These are phyloP conservation scores for Manihot esculenta DNA, from an alignment of 441 rosid genomes.

Conservation along the genomic window DNA sequence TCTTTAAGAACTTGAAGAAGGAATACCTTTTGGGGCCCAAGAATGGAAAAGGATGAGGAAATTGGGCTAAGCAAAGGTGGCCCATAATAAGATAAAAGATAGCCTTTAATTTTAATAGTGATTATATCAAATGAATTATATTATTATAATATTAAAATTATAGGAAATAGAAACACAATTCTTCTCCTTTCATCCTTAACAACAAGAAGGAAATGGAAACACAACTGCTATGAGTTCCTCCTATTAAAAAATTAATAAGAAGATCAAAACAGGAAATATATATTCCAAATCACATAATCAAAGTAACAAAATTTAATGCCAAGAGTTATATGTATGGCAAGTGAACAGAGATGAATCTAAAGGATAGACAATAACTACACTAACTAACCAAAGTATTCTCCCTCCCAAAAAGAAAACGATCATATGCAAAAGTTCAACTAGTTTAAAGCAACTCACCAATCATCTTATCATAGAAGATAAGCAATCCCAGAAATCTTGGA, in stretches of 20 bases:
- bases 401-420: too few relatives aligned
- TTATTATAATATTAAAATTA: too few relatives aligned
- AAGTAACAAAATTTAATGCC: not conserved
- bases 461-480: not conserved
- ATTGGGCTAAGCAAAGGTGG: too few relatives aligned
- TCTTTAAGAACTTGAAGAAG: too few relatives aligned
- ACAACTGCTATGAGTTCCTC: not conserved
- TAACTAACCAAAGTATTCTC: not conserved
- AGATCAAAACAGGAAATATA: not conserved
- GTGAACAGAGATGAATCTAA: not conserved
- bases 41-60: too few relatives aligned
- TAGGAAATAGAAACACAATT: too few relatives aligned
- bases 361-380: not conserved
- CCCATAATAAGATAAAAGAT: too few relatives aligned
- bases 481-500: slow-evolving; percentile 19
- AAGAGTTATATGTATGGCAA: not conserved
- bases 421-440: not conserved
- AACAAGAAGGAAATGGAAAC: too few relatives aligned
- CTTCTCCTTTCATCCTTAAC: too few relatives aligned
- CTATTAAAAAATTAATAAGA: not conserved
- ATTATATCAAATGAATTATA: too few relatives aligned
- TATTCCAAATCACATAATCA: not conserved
- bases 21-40: too few relatives aligned
- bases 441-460: not conserved
- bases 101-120: too few relatives aligned